A percentile compares a stretch with the other conserved stretches of the same genome.
phyloP scores from a whole-genome alignment of 1,284 basidiomycete genomes.

The Coniferiporia sulphurascens region DNA sequence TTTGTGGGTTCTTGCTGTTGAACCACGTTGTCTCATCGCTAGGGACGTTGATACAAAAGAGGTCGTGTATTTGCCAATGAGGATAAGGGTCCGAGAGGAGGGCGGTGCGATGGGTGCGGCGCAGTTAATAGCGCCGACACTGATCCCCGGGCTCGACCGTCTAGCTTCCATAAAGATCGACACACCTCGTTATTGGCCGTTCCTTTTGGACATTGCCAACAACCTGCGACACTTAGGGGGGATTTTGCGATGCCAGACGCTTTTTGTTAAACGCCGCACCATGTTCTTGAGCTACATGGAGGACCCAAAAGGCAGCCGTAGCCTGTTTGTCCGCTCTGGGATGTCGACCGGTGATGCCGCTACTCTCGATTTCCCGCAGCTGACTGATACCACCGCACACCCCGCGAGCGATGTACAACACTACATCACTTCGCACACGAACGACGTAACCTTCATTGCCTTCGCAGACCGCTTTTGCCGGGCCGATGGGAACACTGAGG shows the following conservation, averaged over 20 bases:
- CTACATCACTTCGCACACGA: conserved; percentile 82
- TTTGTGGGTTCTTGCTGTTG: conserved; percentile 92
- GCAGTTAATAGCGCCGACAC: conserved; percentile 83
- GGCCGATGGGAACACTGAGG: conserved; percentile 47
- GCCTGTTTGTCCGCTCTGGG: conserved; percentile 78
- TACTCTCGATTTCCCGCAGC: conserved; percentile 75
- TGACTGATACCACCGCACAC: conserved; percentile 58
- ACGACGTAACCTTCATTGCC: conserved; percentile 68
- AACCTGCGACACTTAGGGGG: conserved; percentile 63
- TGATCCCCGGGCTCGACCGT: conserved; percentile 83
- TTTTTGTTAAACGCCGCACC: conserved; percentile 89
- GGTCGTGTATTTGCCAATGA: conserved; percentile 87
- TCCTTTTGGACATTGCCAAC: conserved; percentile 72
- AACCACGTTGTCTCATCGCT: conserved; percentile 88
- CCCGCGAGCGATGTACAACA: conserved; percentile 71
- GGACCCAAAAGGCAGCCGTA: conserved; percentile 89
- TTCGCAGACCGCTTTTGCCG: conserved; percentile 75
- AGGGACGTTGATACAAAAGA: conserved; percentile 88
- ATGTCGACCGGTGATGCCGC: conserved; percentile 73
- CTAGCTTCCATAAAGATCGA: conserved; percentile 80
- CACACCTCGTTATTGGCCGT: conserved; percentile 92
- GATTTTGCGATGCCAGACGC: conserved; percentile 71
- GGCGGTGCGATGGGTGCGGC: conserved; percentile 50
- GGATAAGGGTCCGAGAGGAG: conserved; percentile 71
- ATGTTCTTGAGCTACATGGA: conserved; percentile 91